Base-by-base conservation (phyloP, 257 asterid species). In the Jasminum sambac region DNA sequence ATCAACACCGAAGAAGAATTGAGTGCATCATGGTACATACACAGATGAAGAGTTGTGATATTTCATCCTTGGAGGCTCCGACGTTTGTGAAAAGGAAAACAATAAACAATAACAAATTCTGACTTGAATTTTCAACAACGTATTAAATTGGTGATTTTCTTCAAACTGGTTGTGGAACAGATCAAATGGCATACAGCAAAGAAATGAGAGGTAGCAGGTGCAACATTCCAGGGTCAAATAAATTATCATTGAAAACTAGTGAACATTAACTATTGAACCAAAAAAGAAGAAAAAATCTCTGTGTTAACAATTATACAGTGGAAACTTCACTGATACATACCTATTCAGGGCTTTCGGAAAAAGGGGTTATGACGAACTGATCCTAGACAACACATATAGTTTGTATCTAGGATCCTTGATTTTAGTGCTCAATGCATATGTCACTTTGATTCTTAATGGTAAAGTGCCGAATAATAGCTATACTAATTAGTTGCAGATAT, bases 251-350 rank as follows among this genome's bases (percentile, higher is more conserved):
- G 16, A 44, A 19, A 44, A 44, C 23, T 5, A 44, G 55, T 44
- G 14, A 44, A 44, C 55, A 44, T 19, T 16, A 44, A 19, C 55
- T 16, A 44, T 13, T 44, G 55, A 44, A 65, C 50, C 65, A 73
- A 36, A 58, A 26, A 25, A 17, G 63, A 25, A 16, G 44, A 25
- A 24, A 59, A 16, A 7, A 6, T 30, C 52, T 42, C 63, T 30
- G n/a, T 44, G 12, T 66, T 52, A 68, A 52, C 7, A 48, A 48
- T 16, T 16, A 16, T 16, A 4, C 65, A 38, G 16, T 3, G 23
- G 17, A 37, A 55, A 36, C 14, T 50, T 38, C n/a, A 52, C 25
- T 36, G 8, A 38, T 57, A 39, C 39, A 68, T 13, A 39, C 6
- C 58, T 17, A 69, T 38, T 55, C 19, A 57, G 16, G 66, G 41